A percentile compares a stretch with the other conserved stretches of the same genome.
Evolutionary conservation across 768 basidiomycete genomes (phyloP).

Genomic region (Tephrocybe sp.): DNA sequence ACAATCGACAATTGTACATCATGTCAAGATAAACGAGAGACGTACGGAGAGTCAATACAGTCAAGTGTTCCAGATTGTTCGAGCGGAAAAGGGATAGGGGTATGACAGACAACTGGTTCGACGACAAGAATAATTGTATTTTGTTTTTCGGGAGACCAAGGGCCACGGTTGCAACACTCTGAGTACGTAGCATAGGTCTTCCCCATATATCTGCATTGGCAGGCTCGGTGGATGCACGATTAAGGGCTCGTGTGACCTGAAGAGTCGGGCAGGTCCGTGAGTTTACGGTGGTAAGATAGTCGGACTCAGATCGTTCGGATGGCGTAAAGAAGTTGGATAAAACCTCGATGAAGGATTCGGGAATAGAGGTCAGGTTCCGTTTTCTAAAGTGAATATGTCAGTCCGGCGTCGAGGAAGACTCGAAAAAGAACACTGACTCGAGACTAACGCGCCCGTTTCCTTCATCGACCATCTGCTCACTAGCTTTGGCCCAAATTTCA

Average conservation of each 20-base stretch:
- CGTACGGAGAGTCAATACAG: conserved; percentile 64
- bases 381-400: conserved; percentile 27
- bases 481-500: conserved; percentile 47
- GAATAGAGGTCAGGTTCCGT: conserved; percentile 44
- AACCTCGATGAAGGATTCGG: conserved; percentile 44
- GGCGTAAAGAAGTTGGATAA: conserved; percentile 46
- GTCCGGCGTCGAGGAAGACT: background rate
- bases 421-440: conserved; percentile 38
- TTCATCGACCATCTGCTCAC: conserved; percentile 41
- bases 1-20: conserved; percentile 9
- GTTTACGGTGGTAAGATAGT: conserved; percentile 8
- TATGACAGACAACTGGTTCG: conserved; percentile 51
- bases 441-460: conserved; percentile 51
- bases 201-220: conserved; percentile 15
- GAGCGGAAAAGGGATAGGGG: conserved; percentile 53
- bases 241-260: conserved; percentile 22
- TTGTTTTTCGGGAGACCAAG: conserved; percentile 44
- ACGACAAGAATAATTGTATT: conserved; percentile 54
- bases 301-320: conserved; percentile 29
- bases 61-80: conserved; percentile 45
- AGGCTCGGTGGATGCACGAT: conserved; percentile 36
- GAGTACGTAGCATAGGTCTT: conserved; percentile 23
- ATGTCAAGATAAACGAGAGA: conserved; percentile 12
- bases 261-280: conserved; percentile 1
- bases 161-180: conserved; percentile 28